Base-by-base conservation (phyloP, 176 grass and related monocot species). In the Aegilops sharonensis region DNA sequence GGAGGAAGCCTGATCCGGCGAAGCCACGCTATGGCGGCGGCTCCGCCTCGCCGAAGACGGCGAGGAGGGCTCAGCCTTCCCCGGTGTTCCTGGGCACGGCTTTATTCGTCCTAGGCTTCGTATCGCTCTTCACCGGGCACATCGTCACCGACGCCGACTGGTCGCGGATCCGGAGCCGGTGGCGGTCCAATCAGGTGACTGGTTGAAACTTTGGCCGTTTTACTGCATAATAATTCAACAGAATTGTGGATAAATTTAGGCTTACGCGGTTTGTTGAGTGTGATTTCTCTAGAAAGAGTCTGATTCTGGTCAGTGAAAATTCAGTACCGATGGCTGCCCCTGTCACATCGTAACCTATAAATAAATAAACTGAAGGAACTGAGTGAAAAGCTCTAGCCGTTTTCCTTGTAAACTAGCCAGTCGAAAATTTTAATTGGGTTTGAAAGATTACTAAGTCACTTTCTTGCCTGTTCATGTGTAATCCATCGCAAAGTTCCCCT, bases 41-140 rank as follows among this genome's bases (percentile, higher is more conserved):
- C 56, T 61, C 30, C 59, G 78, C 79, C 60, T 87, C 87, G 40
- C 79, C 84, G 31, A 87, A 68, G 67, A 45, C 64, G 54, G 39
- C 78, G 37, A 82, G 90, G 87, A 87, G 67, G 78, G 72, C 72
- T 68, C 27, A 83, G 57, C 88, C 85, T 27, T 93, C 81, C 5
- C 89, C 93, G 8, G 43, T 94, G 15, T 78, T 90, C 64, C 78
- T 92, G 10, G 96, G 93, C 12, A 63, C 82, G 43, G 86, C 91
- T 23, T 90, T 95, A 4, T 94, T 98, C 68, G 37, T 81, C 9
- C 79, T 98, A 64, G 96, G 91, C 40, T 88, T 98, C 3, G 83
- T 95, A 68, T 98, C 96, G 9, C 86, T 98, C 36, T 86, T 98
- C 54, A 94, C 89, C 15, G 96, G 96, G 2, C 90, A 98, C 72